Base-by-base conservation (phyloP, 768 basidiomycete species). In the Russula abietina region DNA sequence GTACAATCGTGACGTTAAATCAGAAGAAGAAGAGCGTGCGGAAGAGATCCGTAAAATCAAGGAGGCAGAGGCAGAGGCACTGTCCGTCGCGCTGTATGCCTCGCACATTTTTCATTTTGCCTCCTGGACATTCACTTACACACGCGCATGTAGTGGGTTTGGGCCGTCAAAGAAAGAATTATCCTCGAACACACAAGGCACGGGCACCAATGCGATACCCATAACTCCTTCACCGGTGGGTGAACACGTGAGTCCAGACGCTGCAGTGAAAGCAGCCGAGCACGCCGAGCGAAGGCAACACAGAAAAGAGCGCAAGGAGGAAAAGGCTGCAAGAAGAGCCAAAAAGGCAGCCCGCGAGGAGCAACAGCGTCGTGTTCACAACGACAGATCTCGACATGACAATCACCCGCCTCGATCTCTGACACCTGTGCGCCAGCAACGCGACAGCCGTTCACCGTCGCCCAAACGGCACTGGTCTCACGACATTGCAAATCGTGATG, bases 31-130 rank as follows among this genome's bases (percentile, higher is more conserved):
- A 12, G 83, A 84, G 65, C 78, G 83, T 59, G 69, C 57, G 0
- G 92, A 88, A 64, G 95, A 98, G 76, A 87, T 97, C 36, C 76
- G 83, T 60, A 83, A 80, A 69, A 72, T 97, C 66, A 96, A 97
- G 73, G 89, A 93, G 70, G 81, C 87, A 17, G 95, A 98, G 71
- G 91, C 89, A 26, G 93, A 97, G 61, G 94, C 93, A 0, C 75
- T 98, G 55, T 78, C 89, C 17, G 81, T 85, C 30, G 93, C 91
- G 48, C 75, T 98, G 88, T 88, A 66, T 51, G 85, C 78, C 38
- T 26, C 14, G 17, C 38, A 11, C 38, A 33, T 12, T 41, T 52
- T 52, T 17, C 59, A 6, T 38, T 45, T 38, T 22, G 11, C 26
- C 43, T 19, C 28, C 43, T 57, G 16, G 19, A 58, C 51, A 38